Conservation (phyloP, 441 rosid species). For the Metrosideros polymorpha region DNA sequence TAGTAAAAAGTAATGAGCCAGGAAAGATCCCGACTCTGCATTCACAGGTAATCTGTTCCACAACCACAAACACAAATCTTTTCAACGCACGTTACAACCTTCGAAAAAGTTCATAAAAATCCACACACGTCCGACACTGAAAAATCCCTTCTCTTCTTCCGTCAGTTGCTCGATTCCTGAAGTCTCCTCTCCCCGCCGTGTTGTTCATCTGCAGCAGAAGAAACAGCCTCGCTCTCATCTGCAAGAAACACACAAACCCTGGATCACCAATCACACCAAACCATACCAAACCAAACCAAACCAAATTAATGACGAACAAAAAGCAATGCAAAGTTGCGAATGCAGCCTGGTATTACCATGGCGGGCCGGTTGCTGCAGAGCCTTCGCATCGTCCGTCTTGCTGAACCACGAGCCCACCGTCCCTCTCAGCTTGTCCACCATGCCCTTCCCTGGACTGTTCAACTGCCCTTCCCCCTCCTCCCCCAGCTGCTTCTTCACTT, state of each 20-base stretch:
- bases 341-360: slow-evolving; percentile 20
- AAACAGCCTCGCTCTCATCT: neutral
- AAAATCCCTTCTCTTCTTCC: neutral
- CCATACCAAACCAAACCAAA: neutral
- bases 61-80: neutral
- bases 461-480: slow-evolving; percentile 4
- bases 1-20: neutral
- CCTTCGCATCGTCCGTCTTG: slow-evolving; percentile 14
- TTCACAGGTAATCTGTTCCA: neutral
- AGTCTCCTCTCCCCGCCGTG: slow-evolving; percentile 15
- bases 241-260: neutral
- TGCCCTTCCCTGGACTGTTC: slow-evolving; percentile 5
- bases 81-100: neutral
- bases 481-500: slow-evolving; percentile 15
- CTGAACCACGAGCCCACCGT: slow-evolving; percentile 52
- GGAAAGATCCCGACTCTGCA: neutral
- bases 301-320: neutral
- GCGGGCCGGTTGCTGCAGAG: slow-evolving; percentile 13
- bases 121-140: neutral
- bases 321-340: neutral
- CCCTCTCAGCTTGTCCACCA: slow-evolving; percentile 47
- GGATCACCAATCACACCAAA: neutral
- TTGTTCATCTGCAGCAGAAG: neutral
- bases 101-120: neutral
- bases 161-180: slow-evolving; percentile 27